Evolutionary conservation across 495 filamentous ascomycete genomes (phyloP).

Genomic region (Penicillium pancosmium): DNA sequence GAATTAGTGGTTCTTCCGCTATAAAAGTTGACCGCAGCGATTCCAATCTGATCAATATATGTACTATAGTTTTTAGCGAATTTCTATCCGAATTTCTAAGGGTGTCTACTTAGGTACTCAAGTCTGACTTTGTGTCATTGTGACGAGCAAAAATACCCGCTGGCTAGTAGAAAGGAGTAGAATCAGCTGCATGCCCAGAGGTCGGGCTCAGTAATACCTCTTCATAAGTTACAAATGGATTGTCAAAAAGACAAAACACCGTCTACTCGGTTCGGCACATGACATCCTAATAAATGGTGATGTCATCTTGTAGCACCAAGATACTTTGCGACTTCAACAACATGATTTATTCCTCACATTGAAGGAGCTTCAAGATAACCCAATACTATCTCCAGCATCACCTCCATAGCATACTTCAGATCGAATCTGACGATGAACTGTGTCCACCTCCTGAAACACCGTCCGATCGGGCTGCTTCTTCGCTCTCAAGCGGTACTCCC

Average conservation of each 20-base stretch:
- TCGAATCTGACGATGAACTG: neutral
- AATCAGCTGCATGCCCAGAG: too few species aligned
- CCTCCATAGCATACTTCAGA: neutral
- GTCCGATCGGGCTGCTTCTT: neutral
- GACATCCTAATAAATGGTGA: constrained; percentile 1
- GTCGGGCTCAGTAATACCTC: neutral
- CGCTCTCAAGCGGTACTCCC: neutral
- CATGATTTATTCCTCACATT: neutral
- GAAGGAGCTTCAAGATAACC: neutral
- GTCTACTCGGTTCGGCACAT: neutral
- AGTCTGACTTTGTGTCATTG: too few species aligned
- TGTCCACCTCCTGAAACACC: neutral
- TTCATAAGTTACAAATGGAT: too few species aligned
- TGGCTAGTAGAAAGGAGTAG: too few species aligned
- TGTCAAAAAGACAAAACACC: too few species aligned
- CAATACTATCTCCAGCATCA: neutral
- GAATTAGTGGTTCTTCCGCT: constrained; percentile 9
- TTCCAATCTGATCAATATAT: neutral
- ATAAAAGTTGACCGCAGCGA: neutral
- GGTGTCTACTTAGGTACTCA: too few species aligned
- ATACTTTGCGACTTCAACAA: neutral
- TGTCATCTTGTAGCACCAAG: neutral
- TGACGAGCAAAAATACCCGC: too few species aligned
- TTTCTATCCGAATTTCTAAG: too few species aligned
- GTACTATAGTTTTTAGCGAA: neutral